These are phyloP conservation scores for Venturia oleaginea DNA, from an alignment of 2,329 filamentous ascomycete genomes.

Conservation along the genomic window DNA sequence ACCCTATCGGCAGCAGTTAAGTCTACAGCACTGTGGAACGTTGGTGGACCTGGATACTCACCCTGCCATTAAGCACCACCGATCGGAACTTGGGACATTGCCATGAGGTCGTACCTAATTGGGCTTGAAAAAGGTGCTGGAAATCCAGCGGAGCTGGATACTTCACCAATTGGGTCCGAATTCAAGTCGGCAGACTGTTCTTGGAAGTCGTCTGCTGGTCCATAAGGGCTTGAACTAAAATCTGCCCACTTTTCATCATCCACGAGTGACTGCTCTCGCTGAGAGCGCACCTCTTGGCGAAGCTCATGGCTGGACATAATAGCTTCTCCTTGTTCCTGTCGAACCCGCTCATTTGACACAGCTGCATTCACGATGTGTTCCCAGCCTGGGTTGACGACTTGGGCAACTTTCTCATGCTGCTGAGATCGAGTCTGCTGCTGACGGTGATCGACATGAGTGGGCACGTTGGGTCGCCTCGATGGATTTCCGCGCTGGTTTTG, in stretches of 20 bases:
- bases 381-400: background rate
- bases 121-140: background rate
- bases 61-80: background rate
- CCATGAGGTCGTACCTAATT: background rate
- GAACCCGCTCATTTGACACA: background rate
- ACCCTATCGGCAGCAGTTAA: background rate
- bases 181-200: background rate
- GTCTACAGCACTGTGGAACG: background rate
- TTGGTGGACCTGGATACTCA: background rate
- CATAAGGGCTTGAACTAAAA: background rate
- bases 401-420: background rate
- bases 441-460: background rate
- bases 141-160: background rate
- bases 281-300: background rate
- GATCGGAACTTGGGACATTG: background rate
- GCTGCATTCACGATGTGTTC: background rate
- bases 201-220: background rate
- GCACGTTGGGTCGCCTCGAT: background rate
- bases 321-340: background rate
- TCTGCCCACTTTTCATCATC: background rate
- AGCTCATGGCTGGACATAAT: background rate
- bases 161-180: background rate
- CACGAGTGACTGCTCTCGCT: background rate
- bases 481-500: background rate
- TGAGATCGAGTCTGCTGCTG: background rate